Conservation (phyloP, 306 rosid species). For the Dalbergia cultrata region DNA sequence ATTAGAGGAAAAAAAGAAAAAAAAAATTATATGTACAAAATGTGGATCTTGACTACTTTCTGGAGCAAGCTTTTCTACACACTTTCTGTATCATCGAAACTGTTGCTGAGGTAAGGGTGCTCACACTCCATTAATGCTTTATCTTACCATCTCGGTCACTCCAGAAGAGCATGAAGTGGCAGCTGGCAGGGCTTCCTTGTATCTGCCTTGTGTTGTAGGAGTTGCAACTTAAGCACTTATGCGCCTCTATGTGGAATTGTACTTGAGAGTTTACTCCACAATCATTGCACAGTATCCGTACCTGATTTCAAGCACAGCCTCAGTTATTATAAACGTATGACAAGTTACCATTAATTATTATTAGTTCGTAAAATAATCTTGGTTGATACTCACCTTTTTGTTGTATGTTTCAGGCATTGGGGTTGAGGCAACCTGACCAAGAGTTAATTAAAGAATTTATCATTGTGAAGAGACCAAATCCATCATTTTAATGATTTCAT, state of each 20-base stretch:
- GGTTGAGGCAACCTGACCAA: constrained; percentile 65
- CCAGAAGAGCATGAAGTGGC: constrained; percentile 49
- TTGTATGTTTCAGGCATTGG: constrained; percentile 66
- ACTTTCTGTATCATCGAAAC: too few species aligned
- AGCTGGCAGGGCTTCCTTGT: constrained; percentile 56
- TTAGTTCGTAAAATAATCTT: neutral
- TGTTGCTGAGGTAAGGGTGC: too few species aligned
- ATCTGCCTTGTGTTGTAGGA: constrained; percentile 77
- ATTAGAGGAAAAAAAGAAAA: neutral
- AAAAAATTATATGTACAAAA: constrained; percentile 7
- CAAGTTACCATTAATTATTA: neutral
- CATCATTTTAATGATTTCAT: too few species aligned
- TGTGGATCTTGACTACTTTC: constrained; percentile 19
- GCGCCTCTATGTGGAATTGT: constrained; percentile 66
- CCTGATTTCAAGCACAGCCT: constrained; percentile 48
- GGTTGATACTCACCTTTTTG: constrained; percentile 58
- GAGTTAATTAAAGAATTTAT: constrained; percentile 36
- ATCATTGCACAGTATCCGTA: constrained; percentile 84
- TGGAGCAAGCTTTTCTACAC: constrained; percentile 22
- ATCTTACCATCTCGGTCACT: constrained; percentile 53
- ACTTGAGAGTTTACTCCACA: constrained; percentile 70
- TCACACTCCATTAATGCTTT: neutral
- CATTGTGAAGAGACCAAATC: constrained; percentile 5
- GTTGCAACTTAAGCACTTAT: constrained; percentile 68
- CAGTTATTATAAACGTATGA: neutral